Base-by-base conservation (phyloP, 441 rosid genomes). In the Erodium texanum region DNA sequence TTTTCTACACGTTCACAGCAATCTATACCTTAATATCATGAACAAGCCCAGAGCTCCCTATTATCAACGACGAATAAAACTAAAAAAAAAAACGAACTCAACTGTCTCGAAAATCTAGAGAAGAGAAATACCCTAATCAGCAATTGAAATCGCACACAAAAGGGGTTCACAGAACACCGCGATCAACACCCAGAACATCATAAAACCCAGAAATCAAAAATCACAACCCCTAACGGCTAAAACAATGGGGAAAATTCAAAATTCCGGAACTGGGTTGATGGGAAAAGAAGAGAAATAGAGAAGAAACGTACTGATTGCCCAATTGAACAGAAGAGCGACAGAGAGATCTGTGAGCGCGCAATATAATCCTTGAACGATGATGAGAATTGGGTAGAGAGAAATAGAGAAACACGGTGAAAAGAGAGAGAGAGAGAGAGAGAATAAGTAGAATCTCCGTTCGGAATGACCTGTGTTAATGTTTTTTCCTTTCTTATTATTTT, bases 11-110 rank as follows among this genome's bases (percentile, higher is more conserved):
- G 63, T 58, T n/a, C 27, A 23, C 11, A 22, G 64, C 16, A 20
- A 27, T 14, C 7, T 32, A 41, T 68, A 80, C 83, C 83, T 72
- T 24, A 64, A 65, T 65, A 75, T 19, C 83, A 80, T 80, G 70
- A 80, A 80, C 75, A 73, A 67, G 73, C 65, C 54, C 56, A 48
- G 75, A 74, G 68, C 77, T 67, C 61, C 24, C 18, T 24, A 70
- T 50, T 50, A 50, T 15, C 18, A 50, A 19, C 58, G 12, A 50
- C 20, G 20, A 50, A 50, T 50, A 50, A 50, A 41, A 41, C 19
- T 50, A 1, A 50, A n/a, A 50, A 50, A 15, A 1, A 50, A n/a
- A 50, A 50, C 19, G 58, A 50, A n/a, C 58, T 50, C 58, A 15
- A n/a, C 58, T 50, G 58, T 50, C 58, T 50, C 58, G 58, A 50